Evolutionary conservation across 2,329 filamentous ascomycete species (phyloP), one percentile per base, ranked within the genome.

Genomic region (Endoconidiophora laricicola): DNA sequence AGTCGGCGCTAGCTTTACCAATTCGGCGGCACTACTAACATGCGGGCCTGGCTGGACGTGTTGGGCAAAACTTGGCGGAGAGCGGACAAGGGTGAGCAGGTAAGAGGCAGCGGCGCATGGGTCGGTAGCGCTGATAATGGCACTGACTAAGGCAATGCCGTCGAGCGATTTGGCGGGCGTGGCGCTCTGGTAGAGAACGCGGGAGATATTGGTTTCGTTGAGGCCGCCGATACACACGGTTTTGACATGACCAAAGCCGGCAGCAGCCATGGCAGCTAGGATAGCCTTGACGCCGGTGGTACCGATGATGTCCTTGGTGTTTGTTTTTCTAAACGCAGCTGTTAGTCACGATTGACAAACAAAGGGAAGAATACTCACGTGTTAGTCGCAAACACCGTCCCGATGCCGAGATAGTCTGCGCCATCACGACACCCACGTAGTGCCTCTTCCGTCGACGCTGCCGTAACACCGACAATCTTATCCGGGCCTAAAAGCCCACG

Each of bases 341-440:
- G 10, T 10, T 29, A 7, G 26, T 29, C 26, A 29, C 81, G 86
- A 51, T 23, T 36, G 16, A 10, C n/a, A 42, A 18, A 26, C 45
- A 55, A 44, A 56, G 49, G n/a, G 37, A 26, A 45, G 12, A 46
- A 45, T 24, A 45, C 71, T 63, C 67, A 84, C 74, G 87, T 94
- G 45, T 78, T 65, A 0, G 90, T 96, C 14, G 87, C 77, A 65
- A 83, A 95, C 55, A 95, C 78, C 1, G 90, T 91, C 23, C 91
- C 90, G 44, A 96, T 79, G 16, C 90, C 91, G 3, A 96, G 70
- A 63, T 96, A 96, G 63, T 91, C 79, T 24, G 88, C 87, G n/a
- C 86, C 86, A 46, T 74, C 75, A 46, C 74, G 67, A 52, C 83
- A 81, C 1, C 88, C 90, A 49, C 65, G 68, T 44, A 79, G 63